These are phyloP conservation scores for Lepidium sativum DNA, from an alignment of 345 rosid species.

Conservation along the genomic window DNA sequence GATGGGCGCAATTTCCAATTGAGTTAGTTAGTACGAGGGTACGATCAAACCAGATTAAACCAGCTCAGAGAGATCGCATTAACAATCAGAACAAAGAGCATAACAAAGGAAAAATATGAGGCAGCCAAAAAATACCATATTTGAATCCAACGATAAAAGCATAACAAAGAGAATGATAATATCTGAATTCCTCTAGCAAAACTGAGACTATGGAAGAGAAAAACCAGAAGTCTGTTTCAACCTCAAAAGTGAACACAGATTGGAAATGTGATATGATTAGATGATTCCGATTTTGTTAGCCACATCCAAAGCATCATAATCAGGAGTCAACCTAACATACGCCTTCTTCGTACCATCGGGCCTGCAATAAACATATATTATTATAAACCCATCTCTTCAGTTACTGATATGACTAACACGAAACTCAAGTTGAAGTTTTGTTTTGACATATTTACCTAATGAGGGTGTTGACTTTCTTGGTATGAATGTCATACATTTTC, in stretches of 20 bases:
- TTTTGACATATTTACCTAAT: constrained; percentile 34
- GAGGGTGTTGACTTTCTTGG: constrained; percentile 61
- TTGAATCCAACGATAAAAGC: background rate
- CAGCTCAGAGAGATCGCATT: background rate
- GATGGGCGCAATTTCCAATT: background rate
- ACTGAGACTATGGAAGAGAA: constrained; percentile 11
- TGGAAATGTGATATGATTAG: constrained; percentile 21
- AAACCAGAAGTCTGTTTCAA: background rate
- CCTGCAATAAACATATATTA: constrained; percentile 33
- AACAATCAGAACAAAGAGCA: background rate
- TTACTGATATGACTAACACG: too few species aligned
- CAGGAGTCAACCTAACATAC: constrained; percentile 85
- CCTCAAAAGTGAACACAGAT: background rate
- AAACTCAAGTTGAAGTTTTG: background rate
- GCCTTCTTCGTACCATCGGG: constrained; percentile 98
- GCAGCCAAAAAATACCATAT: background rate
- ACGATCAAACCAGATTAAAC: background rate
- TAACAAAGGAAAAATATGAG: background rate
- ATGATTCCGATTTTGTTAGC: constrained; percentile 96
- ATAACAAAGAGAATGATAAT: background rate
- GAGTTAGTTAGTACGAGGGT: background rate
- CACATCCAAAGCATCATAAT: constrained; percentile 88
- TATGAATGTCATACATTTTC: constrained; percentile 57
- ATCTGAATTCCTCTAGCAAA: constrained; percentile 22
- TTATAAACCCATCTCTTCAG: background rate